Evolutionary conservation across 2,329 filamentous ascomycete genomes (phyloP), one percentile per base, ranked within the genome.

Genomic region (Botrytis fragariae): DNA sequence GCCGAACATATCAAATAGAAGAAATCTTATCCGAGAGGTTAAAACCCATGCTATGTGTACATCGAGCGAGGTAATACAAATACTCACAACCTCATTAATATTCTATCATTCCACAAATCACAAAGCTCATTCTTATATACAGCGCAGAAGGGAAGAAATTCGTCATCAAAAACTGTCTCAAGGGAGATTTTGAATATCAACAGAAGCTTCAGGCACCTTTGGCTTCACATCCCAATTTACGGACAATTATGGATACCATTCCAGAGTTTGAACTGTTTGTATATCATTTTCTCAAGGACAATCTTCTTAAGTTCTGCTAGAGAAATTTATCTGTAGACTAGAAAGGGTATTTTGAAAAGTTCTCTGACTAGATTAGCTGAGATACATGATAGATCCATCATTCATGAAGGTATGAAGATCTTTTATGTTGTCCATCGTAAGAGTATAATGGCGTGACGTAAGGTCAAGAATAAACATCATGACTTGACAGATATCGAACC

Each of bases 291-390:
- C 37, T 70, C 20, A 59, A 44, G 25, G 51, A n/a, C 37, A 54
- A 70, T 61, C n/a, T 70, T 61, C 54, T 61, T 70, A 54, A 45
- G 29, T 60, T 70, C 18, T 42, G 54, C 22, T 37, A 45, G 68
- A 70, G 39, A 42, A 12, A 48, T 54, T 12, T 70, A n/a, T 20
- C 68, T n/a, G 25, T 14, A n/a, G 35, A 61, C 25, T 12, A 61
- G 68, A 70, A 86, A 85, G 76, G 79, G 80, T 67, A 82, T 86
- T 60, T 80, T 86, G 39, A 83, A 83, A 74, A 82, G 84, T 74
- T 81, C 83, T 32, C 79, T 86, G 54, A 78, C 78, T 73, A 83
- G 83, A 20, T 78, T 84, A 51, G 81, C 82, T 73, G 78, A 78
- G 45, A 74, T 84, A 71, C 82, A 83, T 73, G 77, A 80, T 42